Percentiles rank a stretch among this genome's conserved stretches.
phyloP scores from a whole-genome alignment of 1,139 yeast genomes.

The Meyerozyma guilliermondii region DNA sequence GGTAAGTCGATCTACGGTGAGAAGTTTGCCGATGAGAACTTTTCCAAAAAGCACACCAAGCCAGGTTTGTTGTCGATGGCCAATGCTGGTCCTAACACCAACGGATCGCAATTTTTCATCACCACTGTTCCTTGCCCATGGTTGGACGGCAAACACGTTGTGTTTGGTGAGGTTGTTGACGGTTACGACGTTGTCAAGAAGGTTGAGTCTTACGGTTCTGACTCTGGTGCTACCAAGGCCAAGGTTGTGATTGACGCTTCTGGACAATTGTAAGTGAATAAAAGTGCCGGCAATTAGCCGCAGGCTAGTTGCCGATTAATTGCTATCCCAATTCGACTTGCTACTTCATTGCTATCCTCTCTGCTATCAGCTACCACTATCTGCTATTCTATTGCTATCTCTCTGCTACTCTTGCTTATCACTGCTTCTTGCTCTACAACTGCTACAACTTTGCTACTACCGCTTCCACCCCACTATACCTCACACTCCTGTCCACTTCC shows the following conservation, averaged over 20 bases:
- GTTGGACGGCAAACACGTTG: constrained; percentile 99
- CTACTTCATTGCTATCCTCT: too few species aligned
- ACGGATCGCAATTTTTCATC: constrained; percentile 98
- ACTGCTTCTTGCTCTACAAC: not conserved
- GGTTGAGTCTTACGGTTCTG: constrained; percentile 82
- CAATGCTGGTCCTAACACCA: constrained; percentile 99
- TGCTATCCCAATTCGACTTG: too few species aligned
- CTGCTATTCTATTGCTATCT: not conserved
- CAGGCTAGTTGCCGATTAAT: too few species aligned
- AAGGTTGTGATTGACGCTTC: constrained; percentile 74
- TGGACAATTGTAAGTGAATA: constrained; percentile 65
- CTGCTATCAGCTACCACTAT: not conserved
- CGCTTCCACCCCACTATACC: constrained; percentile 12
- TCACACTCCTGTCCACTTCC: constrained; percentile 11
- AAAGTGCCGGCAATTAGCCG: too few species aligned
- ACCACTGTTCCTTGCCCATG: constrained; percentile 95
- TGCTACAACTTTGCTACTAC: constrained; percentile 13
- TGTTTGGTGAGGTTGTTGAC: constrained; percentile 92
- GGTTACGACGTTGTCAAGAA: constrained; percentile 90
- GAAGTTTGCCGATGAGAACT: constrained; percentile 95
- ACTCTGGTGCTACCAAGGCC: constrained; percentile 76
- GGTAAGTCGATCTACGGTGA: constrained; percentile 98
- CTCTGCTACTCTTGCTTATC: not conserved
- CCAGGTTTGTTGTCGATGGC: constrained; percentile 99
- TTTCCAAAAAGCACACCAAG: constrained; percentile 73